Evolutionary conservation across 768 basidiomycete genomes (phyloP).

Genomic region (Termitomyces bulborhizus): DNA sequence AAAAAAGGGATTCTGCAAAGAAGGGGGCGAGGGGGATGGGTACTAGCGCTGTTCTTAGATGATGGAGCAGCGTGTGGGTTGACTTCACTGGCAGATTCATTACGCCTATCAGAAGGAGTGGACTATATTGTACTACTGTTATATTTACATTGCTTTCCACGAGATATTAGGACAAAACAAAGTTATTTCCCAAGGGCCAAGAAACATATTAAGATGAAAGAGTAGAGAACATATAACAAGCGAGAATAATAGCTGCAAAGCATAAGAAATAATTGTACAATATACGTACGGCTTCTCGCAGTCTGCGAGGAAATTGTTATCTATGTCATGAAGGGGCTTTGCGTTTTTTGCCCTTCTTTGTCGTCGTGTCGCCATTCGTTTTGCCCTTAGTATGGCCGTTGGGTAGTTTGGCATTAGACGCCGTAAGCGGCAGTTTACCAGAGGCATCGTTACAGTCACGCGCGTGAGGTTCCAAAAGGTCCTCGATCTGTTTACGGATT

Average conservation of each 20-base stretch:
- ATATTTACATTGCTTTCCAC: slow-evolving; percentile 13
- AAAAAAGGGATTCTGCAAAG: slow-evolving; percentile 87
- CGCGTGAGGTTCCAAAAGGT: slow-evolving; percentile 50
- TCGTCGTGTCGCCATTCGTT: slow-evolving; percentile 35
- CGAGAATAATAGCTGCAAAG: slow-evolving; percentile 7
- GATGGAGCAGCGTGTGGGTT: background rate
- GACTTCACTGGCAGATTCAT: slow-evolving; percentile 18
- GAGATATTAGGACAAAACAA: slow-evolving; percentile 3
- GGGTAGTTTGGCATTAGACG: slow-evolving; percentile 30
- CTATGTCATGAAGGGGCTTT: slow-evolving; percentile 31
- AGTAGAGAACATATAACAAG: slow-evolving; percentile 1
- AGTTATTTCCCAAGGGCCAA: slow-evolving; percentile 7
- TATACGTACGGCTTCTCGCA: background rate
- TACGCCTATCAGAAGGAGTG: slow-evolving; percentile 13
- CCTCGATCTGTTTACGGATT: slow-evolving; percentile 72
- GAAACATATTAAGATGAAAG: background rate
- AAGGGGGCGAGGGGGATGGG: slow-evolving; percentile 94
- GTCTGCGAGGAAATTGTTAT: slow-evolving; percentile 18
- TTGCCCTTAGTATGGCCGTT: slow-evolving; percentile 44
- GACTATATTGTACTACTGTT: slow-evolving; percentile 15
- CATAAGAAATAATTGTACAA: slow-evolving; percentile 4
- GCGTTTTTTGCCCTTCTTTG: slow-evolving; percentile 57
- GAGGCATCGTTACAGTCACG: slow-evolving; percentile 28
- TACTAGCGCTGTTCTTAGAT: slow-evolving; percentile 45
- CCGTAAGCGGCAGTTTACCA: slow-evolving; percentile 26